Evolutionary conservation across 2,329 filamentous ascomycete species (phyloP), one percentile per base, ranked within the genome.

Genomic region (Talaromyces pinophilus): DNA sequence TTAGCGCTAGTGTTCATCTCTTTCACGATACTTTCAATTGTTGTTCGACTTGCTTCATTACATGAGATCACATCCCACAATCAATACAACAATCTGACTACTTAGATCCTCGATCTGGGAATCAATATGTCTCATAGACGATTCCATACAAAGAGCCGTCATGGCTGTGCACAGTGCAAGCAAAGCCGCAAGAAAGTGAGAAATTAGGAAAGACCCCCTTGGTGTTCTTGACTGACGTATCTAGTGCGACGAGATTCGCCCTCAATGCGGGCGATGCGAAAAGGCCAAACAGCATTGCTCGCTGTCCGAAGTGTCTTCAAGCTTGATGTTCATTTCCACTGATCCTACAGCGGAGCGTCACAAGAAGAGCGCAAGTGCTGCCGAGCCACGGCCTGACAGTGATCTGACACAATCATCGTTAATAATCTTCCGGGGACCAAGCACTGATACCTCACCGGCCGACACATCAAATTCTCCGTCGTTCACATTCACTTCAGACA

Each of bases 101-200:
- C n/a, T 57, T 19, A 3, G 15, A 11, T 22, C 2, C 5, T 38
- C n/a, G n/a, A 17, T 40, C 33, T 38, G 17, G 28, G 48, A 50
- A n/a, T 40, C 7, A 46, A 28, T 22, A 66, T 67, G 61, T 62
- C 65, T 1, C 61, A 59, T 10, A 46, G 65, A 63, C 61, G 65
- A 13, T 67, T 63, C 13, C 65, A 67, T 48, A 60, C 35, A 3
- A 67, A 67, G 22, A 67, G 65, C 22, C 65, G 65, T 19, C 40
- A 60, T 35, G 65, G 65, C n/a, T 67, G 65, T 44, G 5, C 30
- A 11, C 61, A 67, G 28, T 67, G 61, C 55, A 67, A 67, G 54
- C 65, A 67, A n/a, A 63, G 46, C n/a, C 65, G 65, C 40, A 63
- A 62, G 38, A 67, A 67, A n/a, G 61, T 63, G 35, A 40, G 38